Percentiles rank a stretch among this genome's conserved stretches.
phyloP scores from a whole-genome alignment of 2,329 filamentous ascomycete genomes.

The Xylariaceae sp. region DNA sequence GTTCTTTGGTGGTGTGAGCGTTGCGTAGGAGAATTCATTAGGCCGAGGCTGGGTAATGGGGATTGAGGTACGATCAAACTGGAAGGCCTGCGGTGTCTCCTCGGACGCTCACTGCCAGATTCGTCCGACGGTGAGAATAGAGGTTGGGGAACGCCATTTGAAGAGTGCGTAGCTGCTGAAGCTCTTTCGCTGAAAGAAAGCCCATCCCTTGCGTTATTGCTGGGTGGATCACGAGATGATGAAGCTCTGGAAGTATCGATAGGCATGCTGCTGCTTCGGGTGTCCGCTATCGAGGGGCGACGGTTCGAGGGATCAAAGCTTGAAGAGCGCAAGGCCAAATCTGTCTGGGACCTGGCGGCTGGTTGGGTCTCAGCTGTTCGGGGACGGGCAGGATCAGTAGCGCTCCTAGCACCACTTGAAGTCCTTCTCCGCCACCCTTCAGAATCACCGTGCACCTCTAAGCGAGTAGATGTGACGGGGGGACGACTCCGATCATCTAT shows the following conservation, averaged over 20 bases:
- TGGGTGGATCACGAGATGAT: constrained; percentile 21
- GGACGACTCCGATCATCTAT: constrained; percentile 50
- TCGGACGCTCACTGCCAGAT: constrained; percentile 17
- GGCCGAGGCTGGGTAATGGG: constrained; percentile 29
- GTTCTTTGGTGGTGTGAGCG: constrained; percentile 35
- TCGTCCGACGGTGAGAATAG: constrained; percentile 16
- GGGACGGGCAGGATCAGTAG: constrained; percentile 45
- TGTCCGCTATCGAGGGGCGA: constrained; percentile 40
- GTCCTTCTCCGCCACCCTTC: constrained; percentile 47
- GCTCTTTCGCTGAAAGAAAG: constrained; percentile 38
- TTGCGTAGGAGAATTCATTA: constrained; percentile 28
- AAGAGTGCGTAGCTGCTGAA: constrained; percentile 18
- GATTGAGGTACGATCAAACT: constrained; percentile 37
- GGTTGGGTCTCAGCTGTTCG: constrained; percentile 43
- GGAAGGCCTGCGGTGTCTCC: constrained; percentile 33
- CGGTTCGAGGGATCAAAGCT: constrained; percentile 35
- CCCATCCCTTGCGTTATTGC: constrained; percentile 19
- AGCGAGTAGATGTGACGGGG: constrained; percentile 43
- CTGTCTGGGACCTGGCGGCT: constrained; percentile 61
- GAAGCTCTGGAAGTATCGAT: constrained; percentile 21
- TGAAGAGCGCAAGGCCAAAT: constrained; percentile 49
- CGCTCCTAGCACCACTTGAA: constrained; percentile 52
- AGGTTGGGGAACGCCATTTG: constrained; percentile 15
- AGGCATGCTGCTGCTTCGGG: constrained; percentile 38
- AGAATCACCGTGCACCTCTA: constrained; percentile 47